Base-by-base conservation (phyloP, 2,329 filamentous ascomycete species). In the Cercospora sp. region DNA sequence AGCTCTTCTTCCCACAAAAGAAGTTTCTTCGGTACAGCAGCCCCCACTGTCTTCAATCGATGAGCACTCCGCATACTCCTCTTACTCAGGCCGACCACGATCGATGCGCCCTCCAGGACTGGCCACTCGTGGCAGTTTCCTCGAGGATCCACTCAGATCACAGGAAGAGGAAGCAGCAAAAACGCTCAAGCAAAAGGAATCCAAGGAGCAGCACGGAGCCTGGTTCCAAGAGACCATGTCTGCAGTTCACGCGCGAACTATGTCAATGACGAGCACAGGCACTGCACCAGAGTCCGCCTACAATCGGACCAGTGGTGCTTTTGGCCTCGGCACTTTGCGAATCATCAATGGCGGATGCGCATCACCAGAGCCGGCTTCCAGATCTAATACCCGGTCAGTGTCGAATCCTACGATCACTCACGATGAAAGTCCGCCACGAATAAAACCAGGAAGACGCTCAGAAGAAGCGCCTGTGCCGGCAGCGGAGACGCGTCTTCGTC, bases 311-410 rank as follows among this genome's bases (percentile, higher is more conserved):
- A 30, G 60, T n/a, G 81, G 82, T 5, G 76, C 74, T 31, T 77
- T 81, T 63, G 75, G 79, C 65, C 76, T 80, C 6, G 83, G 83
- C 7, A 80, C 81, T 3, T 75, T 84, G 8, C 77, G 80, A 18
- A 79, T 85, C 18, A 83, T 81, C 5, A 85, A 85, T 66, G 83
- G 83, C 20, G 42, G 65, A 8, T 77, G 79, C 16, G 77, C 81
- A 9, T 84, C 83, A 3, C 83, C 83, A 13, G 80, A 80, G 58
- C 77, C 80, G 3, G 81, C 80, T 67, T 72, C 78, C 60, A 68
- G 68, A 16, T 64, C 67, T 5, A 68, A 65, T 51, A 13, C 18
- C 20, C 45, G 45, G 13, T 51, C 45, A 4, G 45, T 20, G 9
- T 51, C 45, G 18, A 23, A 13, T 6, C 45, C 45, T 13, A 13